These are phyloP conservation scores for Cercospora zeina DNA, from an alignment of 2,329 filamentous ascomycete species.

Conservation along the genomic window DNA sequence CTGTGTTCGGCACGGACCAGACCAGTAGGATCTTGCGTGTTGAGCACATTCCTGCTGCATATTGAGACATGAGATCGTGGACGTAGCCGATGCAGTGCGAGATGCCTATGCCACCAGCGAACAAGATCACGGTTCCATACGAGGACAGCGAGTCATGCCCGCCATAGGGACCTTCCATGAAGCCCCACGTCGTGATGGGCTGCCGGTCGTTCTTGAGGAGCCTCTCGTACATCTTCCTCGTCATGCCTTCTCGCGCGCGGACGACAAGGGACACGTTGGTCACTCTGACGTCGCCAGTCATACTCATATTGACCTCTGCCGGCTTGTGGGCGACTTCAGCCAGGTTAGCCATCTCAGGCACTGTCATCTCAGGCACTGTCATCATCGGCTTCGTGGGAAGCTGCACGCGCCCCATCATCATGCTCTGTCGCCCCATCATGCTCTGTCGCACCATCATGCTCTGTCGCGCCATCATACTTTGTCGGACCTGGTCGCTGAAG, in stretches of 20 bases:
- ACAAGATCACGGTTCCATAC: constrained; percentile 75
- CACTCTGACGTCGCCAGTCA: constrained; percentile 39
- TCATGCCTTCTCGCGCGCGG: constrained; percentile 72
- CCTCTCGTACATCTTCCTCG: constrained; percentile 66
- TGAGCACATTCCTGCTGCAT: constrained; percentile 67
- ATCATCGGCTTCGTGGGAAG: constrained; percentile 20
- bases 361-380: constrained; percentile 18
- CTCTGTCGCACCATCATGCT: constrained; percentile 19
- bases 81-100: constrained; percentile 77
- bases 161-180: constrained; percentile 75
- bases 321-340: constrained; percentile 26
- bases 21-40: constrained; percentile 71
- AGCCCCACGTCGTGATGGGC: constrained; percentile 62
- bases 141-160: constrained; percentile 69
- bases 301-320: constrained; percentile 27
- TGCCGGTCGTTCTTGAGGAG: constrained; percentile 63
- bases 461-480: constrained; percentile 18
- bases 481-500: constrained; percentile 17
- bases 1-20: constrained; percentile 75
- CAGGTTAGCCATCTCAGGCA: constrained; percentile 25
- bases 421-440: constrained; percentile 14
- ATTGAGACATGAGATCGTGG: constrained; percentile 69
- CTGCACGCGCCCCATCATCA: constrained; percentile 8
- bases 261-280: constrained; percentile 68
- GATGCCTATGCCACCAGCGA: constrained; percentile 78